Base-by-base conservation (phyloP, 306 rosid genomes). In the Astragalus glycyphyllos region DNA sequence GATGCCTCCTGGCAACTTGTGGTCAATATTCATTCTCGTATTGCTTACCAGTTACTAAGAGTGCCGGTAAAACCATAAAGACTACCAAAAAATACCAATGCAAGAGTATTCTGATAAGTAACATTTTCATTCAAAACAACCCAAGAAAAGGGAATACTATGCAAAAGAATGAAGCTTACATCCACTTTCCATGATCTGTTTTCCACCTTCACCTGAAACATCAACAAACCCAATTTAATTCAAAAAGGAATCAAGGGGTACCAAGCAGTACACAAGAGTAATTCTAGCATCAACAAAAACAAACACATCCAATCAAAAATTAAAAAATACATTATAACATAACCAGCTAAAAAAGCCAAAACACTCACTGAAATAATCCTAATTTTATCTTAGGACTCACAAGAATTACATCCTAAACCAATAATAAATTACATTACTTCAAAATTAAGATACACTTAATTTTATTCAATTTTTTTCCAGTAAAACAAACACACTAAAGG, bases 121-220 rank as follows among this genome's bases (percentile, higher is more conserved):
- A 35, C 29, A 49, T 49, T 17, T 54, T 38, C 49, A 35, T 54
- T 38, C 49, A 35, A 17, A 50, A 64, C 26, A 71, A 13, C 7
- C 51, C 8, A 45, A 51, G 31, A 55, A 17, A 9, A 69, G 31
- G 6, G 42, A 14, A 65, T n/a, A 11, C 8, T 4, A 3, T 8
- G n/a, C 44, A 17, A 63, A 58, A 65, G 62, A 66, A 15, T 2
- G 66, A 62, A 80, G 23, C 98, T 88, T 84, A 90, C 97, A 78
- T 94, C 96, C 73, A 94, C 94, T 89, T 94, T 94, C 98, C 98
- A 90, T 10, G 86, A 71, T 83, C 83, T 87, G 23, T 90, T 89
- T 71, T 90, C 96, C 85, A 90, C 92, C 87, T 90, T 90, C 83
- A 90, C 98, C 96, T 94, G 90, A 82, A 83, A 73, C 4, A 66